Evolutionary conservation across 2,329 filamentous ascomycete species (phyloP).

Genomic region (Piedraia hortae): DNA sequence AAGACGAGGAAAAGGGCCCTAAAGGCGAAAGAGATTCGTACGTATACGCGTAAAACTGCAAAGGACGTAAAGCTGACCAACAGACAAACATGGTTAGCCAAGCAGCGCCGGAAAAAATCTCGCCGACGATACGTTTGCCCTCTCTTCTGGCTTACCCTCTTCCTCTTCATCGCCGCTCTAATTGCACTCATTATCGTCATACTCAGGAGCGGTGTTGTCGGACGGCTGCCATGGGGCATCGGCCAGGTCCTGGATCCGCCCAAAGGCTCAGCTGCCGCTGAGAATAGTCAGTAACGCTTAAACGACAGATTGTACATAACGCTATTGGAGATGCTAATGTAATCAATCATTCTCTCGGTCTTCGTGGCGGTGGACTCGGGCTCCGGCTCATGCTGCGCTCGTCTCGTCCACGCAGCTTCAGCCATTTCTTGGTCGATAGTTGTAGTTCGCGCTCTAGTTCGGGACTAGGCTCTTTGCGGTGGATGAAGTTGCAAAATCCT

Average conservation of each 20-base stretch:
- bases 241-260: no score
- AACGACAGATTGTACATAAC: no score
- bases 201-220: conserved; percentile 8
- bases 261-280: no score
- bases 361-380: conserved; percentile 60
- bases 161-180: conserved; percentile 18
- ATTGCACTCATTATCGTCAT: conserved; percentile 21
- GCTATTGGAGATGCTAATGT: no score
- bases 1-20: no score
- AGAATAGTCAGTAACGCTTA: no score
- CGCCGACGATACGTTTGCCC: conserved; percentile 21
- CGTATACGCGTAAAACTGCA: no score
- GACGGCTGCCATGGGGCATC: no score
- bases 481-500: conserved; percentile 98
- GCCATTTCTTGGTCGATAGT: conserved; percentile 85
- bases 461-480: conserved; percentile 74
- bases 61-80: conserved; percentile 1
- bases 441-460: conserved; percentile 75
- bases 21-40: no score
- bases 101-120: conserved; percentile 21
- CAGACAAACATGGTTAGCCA: conserved; percentile 27
- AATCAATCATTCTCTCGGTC: conserved; percentile 28
- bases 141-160: conserved; percentile 19
- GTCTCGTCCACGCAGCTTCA: conserved; percentile 60
- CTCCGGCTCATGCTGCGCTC: conserved; percentile 56